These are phyloP conservation scores for Actinomucor elegans DNA, from an alignment of 371 early-diverging fungal genomes.

Conservation along the genomic window DNA sequence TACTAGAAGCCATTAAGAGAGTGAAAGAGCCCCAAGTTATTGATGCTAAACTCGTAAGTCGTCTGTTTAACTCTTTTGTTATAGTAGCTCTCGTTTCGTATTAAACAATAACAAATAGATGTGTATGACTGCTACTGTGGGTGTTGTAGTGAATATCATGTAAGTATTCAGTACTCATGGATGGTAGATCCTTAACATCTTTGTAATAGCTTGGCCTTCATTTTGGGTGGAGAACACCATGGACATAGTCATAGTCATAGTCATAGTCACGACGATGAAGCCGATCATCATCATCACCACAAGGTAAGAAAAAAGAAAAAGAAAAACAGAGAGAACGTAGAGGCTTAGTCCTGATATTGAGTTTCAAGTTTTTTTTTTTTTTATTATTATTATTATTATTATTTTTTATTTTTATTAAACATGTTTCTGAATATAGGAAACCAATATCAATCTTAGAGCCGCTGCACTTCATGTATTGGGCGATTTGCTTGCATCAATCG, in stretches of 20 bases:
- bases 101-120: slow-evolving; percentile 40
- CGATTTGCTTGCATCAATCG: slow-evolving; percentile 82
- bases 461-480: slow-evolving; percentile 82
- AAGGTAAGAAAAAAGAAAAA: neutral
- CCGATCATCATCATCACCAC: slow-evolving; percentile 4
- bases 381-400: neutral
- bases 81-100: neutral
- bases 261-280: slow-evolving; percentile 26
- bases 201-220: slow-evolving; percentile 33
- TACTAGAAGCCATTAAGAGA: slow-evolving; percentile 76
- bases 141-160: slow-evolving; percentile 81
- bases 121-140: slow-evolving; percentile 69
- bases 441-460: slow-evolving; percentile 70
- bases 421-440: too few species aligned
- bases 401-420: too few species aligned
- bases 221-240: slow-evolving; percentile 46
- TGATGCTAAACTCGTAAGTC: slow-evolving; percentile 62
- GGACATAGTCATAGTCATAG: slow-evolving; percentile 9
- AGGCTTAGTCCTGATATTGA: slow-evolving; percentile 18
- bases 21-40: slow-evolving; percentile 70
- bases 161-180: too few species aligned
- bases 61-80: too few species aligned
- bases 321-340: slow-evolving; percentile 20
- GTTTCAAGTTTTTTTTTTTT: neutral
- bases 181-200: neutral